Conservation (phyloP, 208 protist species). For the Trypanosoma lewisi region DNA sequence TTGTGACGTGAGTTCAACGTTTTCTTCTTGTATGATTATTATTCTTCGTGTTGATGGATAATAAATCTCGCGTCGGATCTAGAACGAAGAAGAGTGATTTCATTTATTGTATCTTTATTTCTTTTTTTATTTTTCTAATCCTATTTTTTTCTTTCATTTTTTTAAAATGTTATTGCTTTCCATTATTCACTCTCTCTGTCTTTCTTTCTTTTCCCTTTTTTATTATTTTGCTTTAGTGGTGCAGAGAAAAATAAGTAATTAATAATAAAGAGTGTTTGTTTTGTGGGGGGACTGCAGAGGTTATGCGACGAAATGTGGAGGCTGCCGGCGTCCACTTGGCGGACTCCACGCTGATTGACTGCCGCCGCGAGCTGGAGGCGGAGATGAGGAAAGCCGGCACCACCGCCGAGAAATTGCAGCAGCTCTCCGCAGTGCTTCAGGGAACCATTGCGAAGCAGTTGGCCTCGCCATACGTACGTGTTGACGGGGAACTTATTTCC, state of each 20-base stretch:
- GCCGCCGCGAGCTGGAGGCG: conserved; percentile 26
- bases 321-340: conserved; percentile 43
- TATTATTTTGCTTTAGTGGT: not conserved
- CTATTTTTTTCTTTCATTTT: not conserved
- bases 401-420: not conserved
- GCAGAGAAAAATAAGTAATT: not conserved
- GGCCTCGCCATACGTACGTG: conserved; percentile 20
- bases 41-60: too few relatives aligned
- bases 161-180: not conserved
- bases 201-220: conserved; percentile 2
- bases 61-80: too few relatives aligned
- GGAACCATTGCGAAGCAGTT: conserved; percentile 8
- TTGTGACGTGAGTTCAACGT: too few relatives aligned
- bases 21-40: too few relatives aligned
- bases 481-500: conserved; percentile 26
- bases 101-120: not conserved
- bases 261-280: too few relatives aligned
- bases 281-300: too few relatives aligned
- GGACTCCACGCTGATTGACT: conserved; percentile 31
- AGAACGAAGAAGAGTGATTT: too few relatives aligned
- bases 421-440: too few relatives aligned
- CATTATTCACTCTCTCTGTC: conserved; percentile 15
- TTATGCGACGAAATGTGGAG: conserved; percentile 34
- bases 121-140: not conserved
- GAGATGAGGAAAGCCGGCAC: conserved; percentile 20